These are phyloP conservation scores for Notholithocarpus densiflorus DNA, from an alignment of 306 rosid genomes.

Conservation along the genomic window DNA sequence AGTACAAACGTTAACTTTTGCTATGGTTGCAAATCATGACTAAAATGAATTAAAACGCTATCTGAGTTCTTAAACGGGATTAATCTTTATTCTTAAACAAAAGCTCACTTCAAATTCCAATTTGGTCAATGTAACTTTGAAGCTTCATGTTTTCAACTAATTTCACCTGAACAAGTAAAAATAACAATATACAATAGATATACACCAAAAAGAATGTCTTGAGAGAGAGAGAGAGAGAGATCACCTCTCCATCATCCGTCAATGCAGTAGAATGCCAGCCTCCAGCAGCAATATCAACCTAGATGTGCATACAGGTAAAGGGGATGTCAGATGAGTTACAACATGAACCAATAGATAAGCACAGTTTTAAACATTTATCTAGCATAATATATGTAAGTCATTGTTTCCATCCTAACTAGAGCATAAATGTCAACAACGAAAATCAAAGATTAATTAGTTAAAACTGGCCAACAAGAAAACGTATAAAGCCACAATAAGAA, in stretches of 20 bases:
- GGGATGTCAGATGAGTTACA: constrained; percentile 6
- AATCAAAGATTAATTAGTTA: constrained; percentile 3
- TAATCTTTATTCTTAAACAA: background rate
- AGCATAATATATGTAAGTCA: background rate
- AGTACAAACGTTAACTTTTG: background rate
- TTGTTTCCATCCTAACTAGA: background rate
- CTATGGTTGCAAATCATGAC: background rate
- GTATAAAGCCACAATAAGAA: too few species aligned
- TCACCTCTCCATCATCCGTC: constrained; percentile 91
- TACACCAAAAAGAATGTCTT: background rate
- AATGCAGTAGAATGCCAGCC: constrained; percentile 99
- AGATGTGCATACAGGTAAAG: constrained; percentile 12
- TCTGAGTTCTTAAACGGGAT: background rate
- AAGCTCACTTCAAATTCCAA: background rate
- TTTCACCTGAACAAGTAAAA: background rate
- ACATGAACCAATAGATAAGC: background rate
- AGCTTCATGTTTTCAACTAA: background rate
- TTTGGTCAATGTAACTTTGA: background rate
- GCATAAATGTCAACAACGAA: background rate
- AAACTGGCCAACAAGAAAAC: background rate
- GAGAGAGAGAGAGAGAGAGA: constrained; percentile 12
- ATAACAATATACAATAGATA: background rate
- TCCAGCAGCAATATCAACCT: constrained; percentile 99
- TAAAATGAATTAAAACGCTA: background rate
- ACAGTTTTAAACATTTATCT: background rate